Evolutionary conservation across 2,329 filamentous ascomycete genomes (phyloP).

Genomic region (Diaporthe sp.): DNA sequence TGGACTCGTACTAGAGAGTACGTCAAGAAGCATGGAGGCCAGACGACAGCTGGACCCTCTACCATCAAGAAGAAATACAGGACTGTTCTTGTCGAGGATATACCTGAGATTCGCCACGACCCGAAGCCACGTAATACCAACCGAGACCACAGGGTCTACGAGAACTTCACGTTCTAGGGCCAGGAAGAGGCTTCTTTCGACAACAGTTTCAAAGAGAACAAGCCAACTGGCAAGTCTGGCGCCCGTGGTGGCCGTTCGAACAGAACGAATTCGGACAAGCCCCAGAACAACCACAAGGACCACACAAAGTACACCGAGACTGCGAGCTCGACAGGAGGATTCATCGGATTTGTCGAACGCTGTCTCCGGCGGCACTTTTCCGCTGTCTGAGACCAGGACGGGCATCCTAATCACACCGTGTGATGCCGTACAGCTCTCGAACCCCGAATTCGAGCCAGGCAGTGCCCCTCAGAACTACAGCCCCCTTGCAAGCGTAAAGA

Average conservation of each 20-base stretch:
- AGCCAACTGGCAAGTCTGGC: background rate
- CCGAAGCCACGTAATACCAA: background rate
- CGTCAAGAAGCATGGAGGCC: background rate
- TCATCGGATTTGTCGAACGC: too few relatives aligned
- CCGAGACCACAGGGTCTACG: background rate
- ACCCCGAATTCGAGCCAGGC: too few relatives aligned
- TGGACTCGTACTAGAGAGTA: background rate
- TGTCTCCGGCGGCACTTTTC: too few relatives aligned
- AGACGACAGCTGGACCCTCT: background rate
- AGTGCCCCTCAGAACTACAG: too few relatives aligned
- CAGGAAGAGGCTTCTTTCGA: background rate
- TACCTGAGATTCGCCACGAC: background rate
- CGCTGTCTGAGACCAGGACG: too few relatives aligned
- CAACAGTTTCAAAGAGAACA: background rate
- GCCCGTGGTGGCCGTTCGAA: background rate
- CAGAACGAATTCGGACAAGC: background rate
- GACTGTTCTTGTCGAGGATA: background rate
- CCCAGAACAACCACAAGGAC: too few relatives aligned
- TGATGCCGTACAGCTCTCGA: too few relatives aligned
- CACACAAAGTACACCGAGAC: too few relatives aligned
- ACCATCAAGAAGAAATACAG: background rate
- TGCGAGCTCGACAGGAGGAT: too few relatives aligned
- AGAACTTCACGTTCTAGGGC: background rate
- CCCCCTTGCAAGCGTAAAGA: too few relatives aligned
- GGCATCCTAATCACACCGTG: too few relatives aligned